Conservation (phyloP, 306 rosid genomes). For the Malus fusca region DNA sequence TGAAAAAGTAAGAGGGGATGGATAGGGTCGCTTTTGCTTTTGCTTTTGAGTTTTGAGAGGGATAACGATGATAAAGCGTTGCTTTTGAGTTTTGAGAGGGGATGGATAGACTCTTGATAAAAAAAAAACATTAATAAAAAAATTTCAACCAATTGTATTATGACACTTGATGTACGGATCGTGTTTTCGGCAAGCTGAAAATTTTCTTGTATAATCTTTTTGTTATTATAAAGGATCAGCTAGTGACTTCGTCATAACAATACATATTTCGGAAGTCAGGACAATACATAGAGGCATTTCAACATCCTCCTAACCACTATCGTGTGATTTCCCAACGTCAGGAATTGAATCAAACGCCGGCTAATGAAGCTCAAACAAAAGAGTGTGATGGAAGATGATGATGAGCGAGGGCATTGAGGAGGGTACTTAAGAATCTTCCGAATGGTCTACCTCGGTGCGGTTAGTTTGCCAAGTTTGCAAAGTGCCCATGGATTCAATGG, state of each 20-base stretch:
- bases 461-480: neutral
- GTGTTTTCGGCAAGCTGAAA: too few relatives aligned
- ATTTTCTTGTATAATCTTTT: too few relatives aligned
- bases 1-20: neutral
- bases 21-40: neutral
- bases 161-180: fast-evolving
- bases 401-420: neutral
- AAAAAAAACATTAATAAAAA: too few relatives aligned
- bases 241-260: too few relatives aligned
- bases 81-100: neutral
- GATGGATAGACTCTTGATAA: neutral
- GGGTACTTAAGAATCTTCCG: slow-evolving; percentile 11
- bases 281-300: fast-evolving
- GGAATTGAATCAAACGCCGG: too few relatives aligned
- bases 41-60: neutral
- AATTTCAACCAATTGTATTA: too few relatives aligned
- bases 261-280: fast-evolving
- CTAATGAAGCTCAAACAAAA: neutral
- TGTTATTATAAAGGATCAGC: too few relatives aligned
- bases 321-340: fast-evolving
- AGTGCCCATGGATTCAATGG: neutral
- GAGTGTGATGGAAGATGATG: neutral
- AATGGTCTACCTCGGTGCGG: neutral
- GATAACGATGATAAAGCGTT: neutral
- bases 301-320: fast-evolving